Evolutionary conservation across 225 moss, liverwort and hornwort genomes (phyloP).

Genomic region (Rhytidiadelphus loreus): DNA sequence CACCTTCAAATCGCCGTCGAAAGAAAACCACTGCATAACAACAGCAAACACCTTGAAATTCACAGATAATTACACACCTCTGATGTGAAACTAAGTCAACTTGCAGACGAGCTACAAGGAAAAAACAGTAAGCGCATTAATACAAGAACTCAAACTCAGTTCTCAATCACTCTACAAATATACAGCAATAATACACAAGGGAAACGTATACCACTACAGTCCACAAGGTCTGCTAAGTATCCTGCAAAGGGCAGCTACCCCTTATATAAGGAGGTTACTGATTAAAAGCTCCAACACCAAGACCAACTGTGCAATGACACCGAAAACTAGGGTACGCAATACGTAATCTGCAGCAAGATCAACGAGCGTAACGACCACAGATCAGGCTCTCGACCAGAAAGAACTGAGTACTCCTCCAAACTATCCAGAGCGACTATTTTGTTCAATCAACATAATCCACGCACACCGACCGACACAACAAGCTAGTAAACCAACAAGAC

Average conservation of each 20-base stretch:
- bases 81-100: not conserved
- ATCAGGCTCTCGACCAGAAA: not conserved
- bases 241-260: not conserved
- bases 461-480: not conserved
- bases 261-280: too few species aligned
- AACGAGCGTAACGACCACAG: not conserved
- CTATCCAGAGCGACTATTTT: not conserved
- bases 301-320: not conserved
- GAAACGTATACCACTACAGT: not conserved
- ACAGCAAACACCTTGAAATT: not conserved
- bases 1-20: not conserved
- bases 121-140: not conserved
- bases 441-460: not conserved
- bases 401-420: not conserved
- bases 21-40: slow-evolving; percentile 1
- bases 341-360: not conserved
- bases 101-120: not conserved
- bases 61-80: not conserved
- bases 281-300: not conserved
- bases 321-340: not conserved
- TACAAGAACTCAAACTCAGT: not conserved
- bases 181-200: not conserved
- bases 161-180: not conserved
- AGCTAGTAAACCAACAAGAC: not conserved
- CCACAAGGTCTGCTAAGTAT: not conserved